Base-by-base conservation (phyloP, 2,329 filamentous ascomycete genomes). In the Dactylellina parvicollis region DNA sequence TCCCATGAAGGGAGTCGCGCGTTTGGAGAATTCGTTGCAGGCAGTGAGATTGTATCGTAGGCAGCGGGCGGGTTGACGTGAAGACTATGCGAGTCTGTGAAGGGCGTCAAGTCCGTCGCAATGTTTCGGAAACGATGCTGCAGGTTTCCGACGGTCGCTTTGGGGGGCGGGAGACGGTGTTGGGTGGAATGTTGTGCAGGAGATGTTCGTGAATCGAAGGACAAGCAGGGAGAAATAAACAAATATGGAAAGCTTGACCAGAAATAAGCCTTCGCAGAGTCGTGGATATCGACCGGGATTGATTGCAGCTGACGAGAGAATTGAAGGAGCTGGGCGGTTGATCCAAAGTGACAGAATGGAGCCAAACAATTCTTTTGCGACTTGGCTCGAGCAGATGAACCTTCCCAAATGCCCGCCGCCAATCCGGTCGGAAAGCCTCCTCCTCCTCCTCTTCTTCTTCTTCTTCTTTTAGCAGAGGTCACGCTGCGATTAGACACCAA, bases 1-100 rank as follows among this genome's bases (percentile, higher is more conserved):
- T 72, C 67, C 67, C 67, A 40, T 46, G 67, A 72, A 61, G 67
- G 67, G 67, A 72, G 42, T 72, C 67, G 67, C 67, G 67, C 59
- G 67, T 64, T 50, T 34, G 38, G 24, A n/a, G 52, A 54, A 49
- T 38, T 44, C 46, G 50, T 42, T 28, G 40, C 56, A 52, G 60
- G 46, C 66, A 44, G 57, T 50, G 36, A 24, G 18, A 47, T 56
- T 10, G 40, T 66, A 36, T 55, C 26, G n/a, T 38, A 46, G 7
- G 16, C 22, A 56, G 50, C 20, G 38, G 22, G 9, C 28, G 30
- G 18, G 24, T 49, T 65, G 49, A 40, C 46, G 18, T 52, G 36
- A 32, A 55, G 24, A 47, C 34, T 49, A 20, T 18, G 40, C 36
- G 28, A 49, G 26, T 30, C 40, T 60, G 32, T n/a, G 55, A 60